Conservation (phyloP, 257 asterid species). For the Rauvolfia tetraphylla region DNA sequence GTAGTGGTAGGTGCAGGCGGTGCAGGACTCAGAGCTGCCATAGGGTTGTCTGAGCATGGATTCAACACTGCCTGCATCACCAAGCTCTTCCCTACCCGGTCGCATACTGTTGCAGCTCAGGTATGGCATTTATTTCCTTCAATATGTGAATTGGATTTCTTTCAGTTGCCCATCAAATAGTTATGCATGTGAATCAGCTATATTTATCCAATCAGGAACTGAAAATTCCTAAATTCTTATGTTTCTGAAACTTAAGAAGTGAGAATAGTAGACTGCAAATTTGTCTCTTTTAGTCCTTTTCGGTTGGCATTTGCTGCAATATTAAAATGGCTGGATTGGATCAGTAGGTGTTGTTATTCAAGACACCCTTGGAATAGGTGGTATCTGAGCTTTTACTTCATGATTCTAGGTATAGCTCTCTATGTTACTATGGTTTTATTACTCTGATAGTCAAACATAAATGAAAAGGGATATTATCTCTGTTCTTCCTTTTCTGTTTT, state of each 20-base stretch:
- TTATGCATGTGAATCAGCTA: neutral
- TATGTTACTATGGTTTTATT: neutral
- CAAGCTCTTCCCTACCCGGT: conserved; percentile 96
- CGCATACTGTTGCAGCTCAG: conserved; percentile 99
- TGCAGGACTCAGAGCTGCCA: conserved; percentile 97
- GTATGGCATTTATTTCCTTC: conserved; percentile 23
- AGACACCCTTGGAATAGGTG: neutral
- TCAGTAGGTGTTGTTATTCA: neutral
- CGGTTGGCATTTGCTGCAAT: neutral
- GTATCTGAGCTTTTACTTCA: neutral
- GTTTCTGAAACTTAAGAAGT: neutral
- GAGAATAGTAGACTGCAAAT: neutral
- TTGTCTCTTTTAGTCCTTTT: neutral
- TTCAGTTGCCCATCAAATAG: neutral
- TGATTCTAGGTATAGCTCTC: neutral
- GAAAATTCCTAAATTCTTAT: neutral
- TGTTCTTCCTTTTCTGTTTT: too few species aligned
- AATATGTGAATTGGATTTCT: neutral
- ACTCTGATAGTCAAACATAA: neutral
- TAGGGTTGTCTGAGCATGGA: conserved; percentile 97
- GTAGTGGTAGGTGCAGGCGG: conserved; percentile 99
- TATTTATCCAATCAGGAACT: neutral
- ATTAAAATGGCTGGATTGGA: neutral
- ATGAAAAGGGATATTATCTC: neutral
- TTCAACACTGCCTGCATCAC: conserved; percentile 98